phyloP scores from a whole-genome alignment of 2,329 filamentous ascomycete genomes.

The Curvularia sp. region DNA sequence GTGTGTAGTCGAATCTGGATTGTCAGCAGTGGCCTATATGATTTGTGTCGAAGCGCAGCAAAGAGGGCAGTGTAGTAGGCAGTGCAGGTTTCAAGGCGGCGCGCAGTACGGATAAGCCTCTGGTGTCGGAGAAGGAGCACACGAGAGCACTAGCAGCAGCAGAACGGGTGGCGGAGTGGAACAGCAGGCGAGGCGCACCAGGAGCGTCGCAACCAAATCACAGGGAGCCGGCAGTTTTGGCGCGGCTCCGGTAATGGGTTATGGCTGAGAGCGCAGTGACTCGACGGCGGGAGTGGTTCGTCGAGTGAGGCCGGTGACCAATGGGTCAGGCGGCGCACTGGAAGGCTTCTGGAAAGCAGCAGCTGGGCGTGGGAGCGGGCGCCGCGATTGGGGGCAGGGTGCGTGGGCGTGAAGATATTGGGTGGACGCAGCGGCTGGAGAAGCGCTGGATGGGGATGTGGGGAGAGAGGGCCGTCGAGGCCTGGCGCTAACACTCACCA shows the following conservation, averaged over 20 bases:
- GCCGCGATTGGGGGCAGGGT: slow-evolving; percentile 33
- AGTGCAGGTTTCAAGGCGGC: slow-evolving; percentile 12
- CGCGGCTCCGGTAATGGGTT: slow-evolving; percentile 30
- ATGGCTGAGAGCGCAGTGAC: slow-evolving; percentile 26
- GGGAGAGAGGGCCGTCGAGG: slow-evolving; percentile 25
- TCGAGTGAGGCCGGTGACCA: slow-evolving; percentile 31
- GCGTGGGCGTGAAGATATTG: slow-evolving; percentile 34
- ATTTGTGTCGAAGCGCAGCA: slow-evolving; percentile 9
- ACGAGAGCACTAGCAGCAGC: slow-evolving; percentile 18
- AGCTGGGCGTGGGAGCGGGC: slow-evolving; percentile 18
- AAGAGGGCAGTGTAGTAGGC: slow-evolving; percentile 17
- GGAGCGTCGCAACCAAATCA: slow-evolving; percentile 29
- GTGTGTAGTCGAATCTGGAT: slow-evolving; percentile 18
- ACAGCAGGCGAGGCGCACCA: slow-evolving; percentile 37
- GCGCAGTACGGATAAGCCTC: slow-evolving; percentile 9
- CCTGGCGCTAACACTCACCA: slow-evolving; percentile 50
- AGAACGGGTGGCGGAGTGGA: slow-evolving; percentile 14
- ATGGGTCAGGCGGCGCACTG: slow-evolving; percentile 37
- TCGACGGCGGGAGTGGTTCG: slow-evolving; percentile 34
- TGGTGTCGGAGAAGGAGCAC: slow-evolving; percentile 10
- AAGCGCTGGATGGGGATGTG: slow-evolving; percentile 43
- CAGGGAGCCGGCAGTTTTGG: slow-evolving; percentile 30
- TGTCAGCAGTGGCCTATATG: slow-evolving; percentile 30
- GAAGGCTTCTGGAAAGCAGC: slow-evolving; percentile 32
- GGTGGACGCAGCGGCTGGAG: slow-evolving; percentile 41